phyloP scores from a whole-genome alignment of 805 yeast genomes.

The Candida golubevii region DNA sequence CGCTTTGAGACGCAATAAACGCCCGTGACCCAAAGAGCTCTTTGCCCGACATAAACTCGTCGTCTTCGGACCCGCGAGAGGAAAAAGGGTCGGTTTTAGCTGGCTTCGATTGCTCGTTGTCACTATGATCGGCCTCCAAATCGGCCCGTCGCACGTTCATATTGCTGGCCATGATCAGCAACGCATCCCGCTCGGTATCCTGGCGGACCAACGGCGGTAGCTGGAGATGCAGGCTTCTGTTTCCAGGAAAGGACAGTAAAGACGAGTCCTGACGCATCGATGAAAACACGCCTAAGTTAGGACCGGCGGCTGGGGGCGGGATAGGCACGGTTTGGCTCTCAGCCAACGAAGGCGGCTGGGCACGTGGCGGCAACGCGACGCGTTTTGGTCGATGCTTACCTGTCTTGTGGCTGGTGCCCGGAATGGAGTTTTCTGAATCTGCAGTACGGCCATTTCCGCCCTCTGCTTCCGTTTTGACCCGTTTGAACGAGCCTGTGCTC shows the following conservation, averaged over 20 bases:
- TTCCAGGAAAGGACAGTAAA: conserved; percentile 2
- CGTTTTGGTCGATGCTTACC: conserved; percentile 26
- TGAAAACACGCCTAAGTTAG: conserved; percentile 30
- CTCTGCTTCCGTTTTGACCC: not conserved
- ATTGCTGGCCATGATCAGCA: conserved; percentile 30
- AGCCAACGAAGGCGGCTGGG: conserved; percentile 23
- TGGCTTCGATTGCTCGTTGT: conserved; percentile 15
- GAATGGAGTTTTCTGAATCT: not conserved
- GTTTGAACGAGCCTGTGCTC: not conserved
- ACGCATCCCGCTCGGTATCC: conserved; percentile 39
- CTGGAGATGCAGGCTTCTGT: not conserved
- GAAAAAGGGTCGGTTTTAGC: too few relatives aligned
- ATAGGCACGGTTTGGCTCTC: conserved; percentile 36
- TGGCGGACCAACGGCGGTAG: conserved; percentile 24
- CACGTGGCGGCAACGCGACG: conserved; percentile 20
- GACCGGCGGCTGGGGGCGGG: conserved; percentile 17
- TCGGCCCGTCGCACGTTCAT: conserved; percentile 36
- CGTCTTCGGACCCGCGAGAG: conserved; percentile 17
- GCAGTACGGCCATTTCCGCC: too few relatives aligned
- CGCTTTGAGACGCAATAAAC: not conserved
- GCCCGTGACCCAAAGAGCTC: conserved; percentile 40
- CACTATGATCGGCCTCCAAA: conserved; percentile 30
- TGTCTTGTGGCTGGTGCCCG: not conserved
- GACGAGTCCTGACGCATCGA: conserved; percentile 1
- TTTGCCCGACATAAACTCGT: conserved; percentile 34